Conservation (phyloP, 305 asterid species). For the Fraxinus paxiana region DNA sequence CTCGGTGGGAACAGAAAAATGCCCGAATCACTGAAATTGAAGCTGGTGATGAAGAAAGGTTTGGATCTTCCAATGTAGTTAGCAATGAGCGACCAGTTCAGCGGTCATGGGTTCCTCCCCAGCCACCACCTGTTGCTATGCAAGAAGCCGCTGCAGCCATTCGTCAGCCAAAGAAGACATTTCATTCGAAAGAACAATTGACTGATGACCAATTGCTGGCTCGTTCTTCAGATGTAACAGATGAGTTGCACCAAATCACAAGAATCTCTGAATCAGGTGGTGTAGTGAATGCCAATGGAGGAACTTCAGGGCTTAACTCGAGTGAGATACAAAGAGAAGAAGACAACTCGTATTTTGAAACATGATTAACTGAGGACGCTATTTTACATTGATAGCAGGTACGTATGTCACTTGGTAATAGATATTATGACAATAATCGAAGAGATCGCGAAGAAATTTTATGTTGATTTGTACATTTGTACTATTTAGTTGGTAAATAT, state of each 20-base stretch:
- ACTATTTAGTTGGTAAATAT: background rate
- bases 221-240: slow-evolving; percentile 45
- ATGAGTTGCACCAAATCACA: slow-evolving; percentile 68
- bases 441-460: background rate
- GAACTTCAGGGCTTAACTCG: slow-evolving; percentile 29
- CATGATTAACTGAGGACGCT: slow-evolving; percentile 21
- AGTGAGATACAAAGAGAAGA: slow-evolving; percentile 46
- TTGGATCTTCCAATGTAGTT: slow-evolving; percentile 33
- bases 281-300: slow-evolving; percentile 37
- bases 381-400: background rate
- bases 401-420: background rate
- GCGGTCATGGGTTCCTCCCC: slow-evolving; percentile 92
- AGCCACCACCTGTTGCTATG: slow-evolving; percentile 87
- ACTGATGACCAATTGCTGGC: slow-evolving; percentile 62
- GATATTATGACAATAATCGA: background rate
- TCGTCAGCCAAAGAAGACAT: slow-evolving; percentile 76
- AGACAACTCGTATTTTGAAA: slow-evolving; percentile 39
- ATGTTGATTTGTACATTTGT: background rate
- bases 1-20: slow-evolving; percentile 67
- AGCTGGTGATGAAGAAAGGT: slow-evolving; percentile 40
- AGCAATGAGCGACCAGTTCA: slow-evolving; percentile 42
- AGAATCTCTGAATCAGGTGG: slow-evolving; percentile 79
- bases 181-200: slow-evolving; percentile 42
- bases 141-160: slow-evolving; percentile 91
- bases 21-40: slow-evolving; percentile 63